Percentiles rank a stretch among this genome's conserved stretches.
Evolutionary conservation across 441 rosid genomes (phyloP).

Genomic region (Gossypium schwendimanii): DNA sequence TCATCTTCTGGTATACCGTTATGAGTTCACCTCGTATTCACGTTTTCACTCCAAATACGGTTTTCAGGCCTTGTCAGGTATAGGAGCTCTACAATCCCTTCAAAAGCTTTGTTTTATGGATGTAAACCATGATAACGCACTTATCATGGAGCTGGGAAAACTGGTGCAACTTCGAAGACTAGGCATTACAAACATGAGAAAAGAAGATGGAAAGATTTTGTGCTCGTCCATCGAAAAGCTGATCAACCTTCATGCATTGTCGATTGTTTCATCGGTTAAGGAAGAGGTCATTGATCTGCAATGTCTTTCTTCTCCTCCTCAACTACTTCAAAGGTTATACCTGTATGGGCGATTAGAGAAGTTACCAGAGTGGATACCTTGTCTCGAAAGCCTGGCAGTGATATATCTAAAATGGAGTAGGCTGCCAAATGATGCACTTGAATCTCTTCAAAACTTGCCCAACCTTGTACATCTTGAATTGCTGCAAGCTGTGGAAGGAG

Average conservation of each 20-base stretch:
- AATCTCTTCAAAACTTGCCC: constrained; percentile 26
- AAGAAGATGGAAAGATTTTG: constrained; percentile 27
- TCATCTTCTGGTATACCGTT: constrained; percentile 33
- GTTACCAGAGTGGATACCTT: constrained; percentile 31
- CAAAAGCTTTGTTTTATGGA: constrained; percentile 35
- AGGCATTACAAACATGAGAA: constrained; percentile 29
- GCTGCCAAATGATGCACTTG: constrained; percentile 29
- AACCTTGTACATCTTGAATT: constrained; percentile 31
- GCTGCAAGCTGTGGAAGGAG: constrained; percentile 29
- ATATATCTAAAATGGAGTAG: constrained; percentile 33
- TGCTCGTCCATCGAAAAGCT: constrained; percentile 30
- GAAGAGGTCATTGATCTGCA: constrained; percentile 25
- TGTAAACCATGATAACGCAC: constrained; percentile 19
- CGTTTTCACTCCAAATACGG: constrained; percentile 28
- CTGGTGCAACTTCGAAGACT: constrained; percentile 29
- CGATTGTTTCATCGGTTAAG: constrained; percentile 20
- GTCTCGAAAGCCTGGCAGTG: constrained; percentile 24
- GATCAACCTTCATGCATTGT: constrained; percentile 27
- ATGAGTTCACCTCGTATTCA: constrained; percentile 17
- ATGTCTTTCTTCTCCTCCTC: constrained; percentile 20
- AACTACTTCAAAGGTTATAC: constrained; percentile 28
- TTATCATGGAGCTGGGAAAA: constrained; percentile 26
- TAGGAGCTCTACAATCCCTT: constrained; percentile 25
- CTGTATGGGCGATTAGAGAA: constrained; percentile 25
- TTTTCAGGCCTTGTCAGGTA: constrained; percentile 21